These are phyloP conservation scores for Rubia yunnanensis DNA, from an alignment of 257 asterid species.

Conservation along the genomic window DNA sequence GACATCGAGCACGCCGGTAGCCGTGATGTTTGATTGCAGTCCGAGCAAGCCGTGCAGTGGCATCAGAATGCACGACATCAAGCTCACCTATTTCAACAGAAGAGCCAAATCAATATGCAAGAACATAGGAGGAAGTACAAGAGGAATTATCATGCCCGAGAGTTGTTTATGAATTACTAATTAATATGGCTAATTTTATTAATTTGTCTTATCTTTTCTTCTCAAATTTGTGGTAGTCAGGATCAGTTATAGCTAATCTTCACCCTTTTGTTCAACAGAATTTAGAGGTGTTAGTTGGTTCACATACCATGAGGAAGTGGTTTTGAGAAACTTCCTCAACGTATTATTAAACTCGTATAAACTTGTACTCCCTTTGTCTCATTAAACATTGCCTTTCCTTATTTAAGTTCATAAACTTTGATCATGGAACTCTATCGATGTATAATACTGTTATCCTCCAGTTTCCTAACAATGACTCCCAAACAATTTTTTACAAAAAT, in stretches of 20 bases:
- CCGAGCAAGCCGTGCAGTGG: constrained; percentile 47
- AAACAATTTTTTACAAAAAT: no score
- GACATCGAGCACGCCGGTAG: constrained; percentile 49
- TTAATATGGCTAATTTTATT: no score
- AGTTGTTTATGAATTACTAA: constrained; percentile 31
- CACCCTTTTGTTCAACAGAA: not conserved
- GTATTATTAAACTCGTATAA: no score
- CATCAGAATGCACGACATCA: constrained; percentile 41
- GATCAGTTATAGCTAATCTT: not conserved
- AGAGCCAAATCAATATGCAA: constrained; percentile 45
- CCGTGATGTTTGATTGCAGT: constrained; percentile 54
- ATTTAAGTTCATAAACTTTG: no score
- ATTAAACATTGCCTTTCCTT: no score
- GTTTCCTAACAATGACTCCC: no score
- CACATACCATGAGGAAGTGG: not conserved
- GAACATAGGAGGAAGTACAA: constrained; percentile 32
- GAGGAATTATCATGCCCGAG: constrained; percentile 34
- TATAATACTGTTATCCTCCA: no score
- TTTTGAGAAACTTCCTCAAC: not conserved
- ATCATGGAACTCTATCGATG: no score
- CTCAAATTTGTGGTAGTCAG: not conserved
- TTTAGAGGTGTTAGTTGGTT: not conserved
- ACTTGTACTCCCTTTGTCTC: no score
- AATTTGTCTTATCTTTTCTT: not conserved
- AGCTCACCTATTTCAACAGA: constrained; percentile 30